These are phyloP conservation scores for Syzygium grande DNA, from an alignment of 345 rosid genomes.

Conservation along the genomic window DNA sequence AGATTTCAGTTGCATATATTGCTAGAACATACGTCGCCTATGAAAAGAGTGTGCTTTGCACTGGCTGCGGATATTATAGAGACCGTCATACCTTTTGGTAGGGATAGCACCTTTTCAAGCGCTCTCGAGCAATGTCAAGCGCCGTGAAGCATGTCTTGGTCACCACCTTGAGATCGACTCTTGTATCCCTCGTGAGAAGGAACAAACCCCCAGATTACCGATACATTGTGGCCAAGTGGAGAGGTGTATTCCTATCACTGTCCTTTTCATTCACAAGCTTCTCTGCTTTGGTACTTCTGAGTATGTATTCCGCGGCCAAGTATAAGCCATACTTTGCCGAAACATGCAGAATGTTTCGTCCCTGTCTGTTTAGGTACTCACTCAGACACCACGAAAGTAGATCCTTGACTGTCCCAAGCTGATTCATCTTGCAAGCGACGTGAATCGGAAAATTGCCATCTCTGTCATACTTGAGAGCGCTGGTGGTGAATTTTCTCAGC, in stretches of 20 bases:
- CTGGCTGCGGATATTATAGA: neutral
- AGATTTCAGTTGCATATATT: neutral
- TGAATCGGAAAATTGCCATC: neutral
- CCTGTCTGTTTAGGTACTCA: neutral
- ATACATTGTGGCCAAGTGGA: neutral
- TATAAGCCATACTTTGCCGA: neutral
- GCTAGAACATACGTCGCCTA: neutral
- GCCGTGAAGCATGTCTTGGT: neutral
- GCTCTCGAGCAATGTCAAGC: neutral
- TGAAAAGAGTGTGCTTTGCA: neutral
- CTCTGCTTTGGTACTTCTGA: neutral
- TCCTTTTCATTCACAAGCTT: neutral
- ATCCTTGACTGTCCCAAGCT: neutral
- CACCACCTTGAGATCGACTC: neutral
- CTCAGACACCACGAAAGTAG: fast-evolving
- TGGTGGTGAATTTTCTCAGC: neutral
- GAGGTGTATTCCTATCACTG: neutral
- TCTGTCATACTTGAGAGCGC: neutral
- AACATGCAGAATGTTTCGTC: neutral
- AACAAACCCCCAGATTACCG: neutral
- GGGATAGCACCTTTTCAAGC: neutral
- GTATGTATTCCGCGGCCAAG: neutral
- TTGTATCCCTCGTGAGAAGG: neutral
- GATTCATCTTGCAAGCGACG: neutral
- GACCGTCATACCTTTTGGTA: neutral